Evolutionary conservation across 176 grass and related monocot species (phyloP).

Genomic region (Aegilops speltoides): DNA sequence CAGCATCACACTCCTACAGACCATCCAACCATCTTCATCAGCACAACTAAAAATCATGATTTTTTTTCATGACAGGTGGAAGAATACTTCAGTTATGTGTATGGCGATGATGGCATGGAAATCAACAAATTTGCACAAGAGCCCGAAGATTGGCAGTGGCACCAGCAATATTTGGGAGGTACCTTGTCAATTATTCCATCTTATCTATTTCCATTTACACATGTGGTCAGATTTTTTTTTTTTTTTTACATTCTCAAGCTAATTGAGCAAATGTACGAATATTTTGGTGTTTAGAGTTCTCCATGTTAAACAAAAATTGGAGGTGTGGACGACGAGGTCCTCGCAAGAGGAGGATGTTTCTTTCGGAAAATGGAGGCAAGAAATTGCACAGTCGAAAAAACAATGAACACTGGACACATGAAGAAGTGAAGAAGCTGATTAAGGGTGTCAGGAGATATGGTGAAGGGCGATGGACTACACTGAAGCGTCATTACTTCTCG

Average conservation of each 20-base stretch:
- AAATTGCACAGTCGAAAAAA: not conserved
- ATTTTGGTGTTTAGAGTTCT: not conserved
- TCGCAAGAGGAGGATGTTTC: not conserved
- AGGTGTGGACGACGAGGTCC: not conserved
- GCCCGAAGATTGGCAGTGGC: not conserved
- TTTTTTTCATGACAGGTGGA: not conserved
- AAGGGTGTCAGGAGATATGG: not conserved
- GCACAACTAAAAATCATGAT: not conserved
- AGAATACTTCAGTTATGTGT: not conserved
- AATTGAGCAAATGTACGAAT: not conserved
- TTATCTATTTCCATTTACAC: not conserved
- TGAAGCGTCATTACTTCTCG: constrained; percentile 18
- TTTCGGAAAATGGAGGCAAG: no score
- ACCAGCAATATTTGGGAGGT: not conserved
- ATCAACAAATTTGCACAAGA: not conserved
- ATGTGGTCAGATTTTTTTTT: not conserved
- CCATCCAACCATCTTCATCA: not conserved
- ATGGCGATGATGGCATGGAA: not conserved
- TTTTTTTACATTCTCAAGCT: not conserved
- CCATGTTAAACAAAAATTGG: not conserved
- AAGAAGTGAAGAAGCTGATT: constrained; percentile 23
- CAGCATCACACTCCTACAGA: not conserved
- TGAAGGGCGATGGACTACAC: not conserved
- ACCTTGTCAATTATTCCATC: not conserved
- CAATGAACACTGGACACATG: not conserved